A percentile compares a stretch with the other conserved stretches of the same genome.
Evolutionary conservation across 148 eudicot species (phyloP).

Genomic region (Linanthus parryae): DNA sequence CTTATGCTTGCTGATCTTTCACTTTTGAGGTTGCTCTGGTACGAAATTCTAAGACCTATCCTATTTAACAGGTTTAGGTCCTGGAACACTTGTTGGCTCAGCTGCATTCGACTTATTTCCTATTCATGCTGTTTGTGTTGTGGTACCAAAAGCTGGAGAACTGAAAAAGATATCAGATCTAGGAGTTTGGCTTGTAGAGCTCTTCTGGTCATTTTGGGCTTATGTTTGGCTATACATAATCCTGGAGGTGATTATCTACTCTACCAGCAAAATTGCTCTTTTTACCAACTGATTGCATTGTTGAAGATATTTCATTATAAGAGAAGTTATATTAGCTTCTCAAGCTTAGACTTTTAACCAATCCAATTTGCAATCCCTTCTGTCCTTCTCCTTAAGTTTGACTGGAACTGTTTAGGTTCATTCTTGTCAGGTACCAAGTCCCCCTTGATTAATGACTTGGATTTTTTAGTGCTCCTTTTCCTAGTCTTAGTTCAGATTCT

Average conservation of each 20-base stretch:
- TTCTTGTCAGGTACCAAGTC: neutral
- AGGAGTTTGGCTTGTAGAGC: slow-evolving; percentile 94
- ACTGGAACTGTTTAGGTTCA: neutral
- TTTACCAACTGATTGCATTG: too few relatives aligned
- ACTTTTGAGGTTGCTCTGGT: neutral
- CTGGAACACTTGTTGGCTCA: slow-evolving; percentile 97
- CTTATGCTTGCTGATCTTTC: neutral
- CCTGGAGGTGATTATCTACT: slow-evolving; percentile 53
- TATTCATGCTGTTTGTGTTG: slow-evolving; percentile 92
- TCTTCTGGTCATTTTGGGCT: slow-evolving; percentile 98
- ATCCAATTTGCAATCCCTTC: too few relatives aligned
- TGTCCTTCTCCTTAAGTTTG: neutral
- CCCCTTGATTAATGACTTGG: neutral
- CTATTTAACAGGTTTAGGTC: slow-evolving; percentile 76
- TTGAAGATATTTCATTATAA: too few relatives aligned
- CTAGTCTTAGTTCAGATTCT: neutral
- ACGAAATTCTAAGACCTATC: neutral
- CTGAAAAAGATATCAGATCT: slow-evolving; percentile 87
- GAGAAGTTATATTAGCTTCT: too few relatives aligned
- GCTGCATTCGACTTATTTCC: slow-evolving; percentile 98
- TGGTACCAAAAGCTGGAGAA: slow-evolving; percentile 93
- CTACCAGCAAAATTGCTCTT: too few relatives aligned
- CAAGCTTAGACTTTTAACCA: too few relatives aligned
- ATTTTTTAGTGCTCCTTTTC: neutral
- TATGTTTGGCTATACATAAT: slow-evolving; percentile 87